These are phyloP conservation scores for Phytophthora parvispora DNA, from an alignment of 352 stramenopile species.

Conservation along the genomic window DNA sequence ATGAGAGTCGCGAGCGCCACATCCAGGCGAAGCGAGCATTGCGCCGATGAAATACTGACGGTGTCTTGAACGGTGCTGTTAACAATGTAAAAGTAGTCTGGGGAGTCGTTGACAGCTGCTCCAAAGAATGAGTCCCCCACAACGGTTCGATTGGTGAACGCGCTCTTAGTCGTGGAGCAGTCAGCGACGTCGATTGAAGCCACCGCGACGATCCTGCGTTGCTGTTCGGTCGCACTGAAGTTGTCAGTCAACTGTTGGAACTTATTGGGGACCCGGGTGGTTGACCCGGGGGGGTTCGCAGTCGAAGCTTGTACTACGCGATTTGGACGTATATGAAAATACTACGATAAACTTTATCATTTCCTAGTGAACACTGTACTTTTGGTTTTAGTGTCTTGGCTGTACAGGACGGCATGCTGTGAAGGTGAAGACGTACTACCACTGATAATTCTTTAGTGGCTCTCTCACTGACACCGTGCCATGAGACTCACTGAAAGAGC, in stretches of 20 bases:
- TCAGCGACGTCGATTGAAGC: not conserved
- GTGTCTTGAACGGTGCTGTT: not conserved
- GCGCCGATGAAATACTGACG: not conserved
- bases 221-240: not conserved
- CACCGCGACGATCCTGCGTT: not conserved
- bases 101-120: not conserved
- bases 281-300: too few species aligned
- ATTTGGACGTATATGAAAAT: too few species aligned
- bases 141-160: not conserved
- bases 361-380: too few species aligned
- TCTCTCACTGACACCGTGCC: not conserved
- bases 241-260: too few species aligned
- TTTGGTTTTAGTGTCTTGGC: too few species aligned
- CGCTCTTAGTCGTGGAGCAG: not conserved
- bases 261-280: too few species aligned
- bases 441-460: not conserved
- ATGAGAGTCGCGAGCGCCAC: not conserved
- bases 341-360: too few species aligned
- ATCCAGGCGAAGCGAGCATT: not conserved
- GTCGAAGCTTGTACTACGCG: too few species aligned
- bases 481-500: not conserved
- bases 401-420: too few species aligned
- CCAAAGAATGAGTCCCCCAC: constrained; percentile 1
- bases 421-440: too few species aligned
- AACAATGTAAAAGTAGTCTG: not conserved